Conservation (phyloP, 2,329 filamentous ascomycete species). For the Penicillium sp. region DNA sequence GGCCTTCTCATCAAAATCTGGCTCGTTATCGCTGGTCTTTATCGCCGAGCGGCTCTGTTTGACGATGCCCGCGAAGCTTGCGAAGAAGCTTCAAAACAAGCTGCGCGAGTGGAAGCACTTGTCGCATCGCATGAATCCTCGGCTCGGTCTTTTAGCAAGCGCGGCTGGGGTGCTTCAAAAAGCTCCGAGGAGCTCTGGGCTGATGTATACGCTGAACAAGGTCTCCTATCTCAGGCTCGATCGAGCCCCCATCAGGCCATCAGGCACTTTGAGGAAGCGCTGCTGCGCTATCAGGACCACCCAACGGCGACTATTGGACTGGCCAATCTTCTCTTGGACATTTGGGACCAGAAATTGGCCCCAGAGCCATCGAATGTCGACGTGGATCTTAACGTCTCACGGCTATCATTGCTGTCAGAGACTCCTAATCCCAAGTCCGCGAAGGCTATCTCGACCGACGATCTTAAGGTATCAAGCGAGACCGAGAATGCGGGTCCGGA, state of each 20-base stretch:
- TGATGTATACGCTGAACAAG: conserved; percentile 78
- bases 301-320: conserved; percentile 75
- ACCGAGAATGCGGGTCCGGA: conserved; percentile 1
- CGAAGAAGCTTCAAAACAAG: conserved; percentile 75
- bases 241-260: conserved; percentile 66
- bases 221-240: conserved; percentile 62
- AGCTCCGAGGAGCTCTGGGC: conserved; percentile 81
- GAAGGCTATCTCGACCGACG: conserved; percentile 20
- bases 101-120: conserved; percentile 67
- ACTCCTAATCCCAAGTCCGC: conserved; percentile 19
- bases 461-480: conserved; percentile 13
- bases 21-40: conserved; percentile 86
- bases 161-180: conserved; percentile 75
- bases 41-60: conserved; percentile 73
- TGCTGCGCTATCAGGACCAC: conserved; percentile 78
- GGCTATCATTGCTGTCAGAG: conserved; percentile 22
- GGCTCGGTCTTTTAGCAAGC: conserved; percentile 59
- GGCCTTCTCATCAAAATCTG: conserved; percentile 73
- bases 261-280: conserved; percentile 74
- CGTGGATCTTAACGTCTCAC: conserved; percentile 26
- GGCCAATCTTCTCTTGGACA: conserved; percentile 80
- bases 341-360: conserved; percentile 60
- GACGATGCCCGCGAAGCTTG: conserved; percentile 79
- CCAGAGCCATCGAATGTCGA: conserved; percentile 31
- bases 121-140: conserved; percentile 61